Percentiles rank a stretch among this genome's conserved stretches.
Evolutionary conservation across 768 basidiomycete genomes (phyloP).

Genomic region (Lepiota venenata): DNA sequence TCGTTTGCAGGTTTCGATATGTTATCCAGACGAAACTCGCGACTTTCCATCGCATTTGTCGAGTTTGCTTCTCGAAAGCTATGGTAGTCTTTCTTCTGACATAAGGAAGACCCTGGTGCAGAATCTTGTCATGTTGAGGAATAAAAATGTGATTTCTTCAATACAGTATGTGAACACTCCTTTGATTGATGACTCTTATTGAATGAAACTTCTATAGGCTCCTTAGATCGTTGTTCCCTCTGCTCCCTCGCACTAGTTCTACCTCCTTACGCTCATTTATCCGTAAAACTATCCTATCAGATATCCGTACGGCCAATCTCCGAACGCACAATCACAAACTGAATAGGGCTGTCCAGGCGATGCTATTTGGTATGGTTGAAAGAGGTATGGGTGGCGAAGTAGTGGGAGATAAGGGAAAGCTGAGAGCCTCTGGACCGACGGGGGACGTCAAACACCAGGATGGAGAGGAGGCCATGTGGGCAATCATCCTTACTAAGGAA

Average conservation of each 20-base stretch:
- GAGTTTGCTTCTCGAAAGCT: slow-evolving; percentile 73
- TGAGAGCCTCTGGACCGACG: slow-evolving; percentile 38
- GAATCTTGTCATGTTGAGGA: slow-evolving; percentile 89
- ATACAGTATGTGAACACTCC: slow-evolving; percentile 65
- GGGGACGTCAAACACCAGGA: slow-evolving; percentile 37
- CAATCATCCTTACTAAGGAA: slow-evolving; percentile 89
- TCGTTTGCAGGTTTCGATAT: slow-evolving; percentile 68
- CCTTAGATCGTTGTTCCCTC: slow-evolving; percentile 87
- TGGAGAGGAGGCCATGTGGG: slow-evolving; percentile 96
- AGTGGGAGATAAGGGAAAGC: slow-evolving; percentile 79
- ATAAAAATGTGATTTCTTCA: slow-evolving; percentile 89
- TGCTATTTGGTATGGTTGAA: slow-evolving; percentile 96
- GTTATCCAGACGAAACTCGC: slow-evolving; percentile 89
- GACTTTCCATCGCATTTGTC: slow-evolving; percentile 83
- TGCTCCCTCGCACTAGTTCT: slow-evolving; percentile 92
- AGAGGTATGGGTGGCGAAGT: slow-evolving; percentile 84
- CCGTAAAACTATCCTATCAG: slow-evolving; percentile 89
- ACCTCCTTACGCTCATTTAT: slow-evolving; percentile 81
- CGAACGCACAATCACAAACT: slow-evolving; percentile 92
- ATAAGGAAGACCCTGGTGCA: slow-evolving; percentile 83
- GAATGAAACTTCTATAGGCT: slow-evolving; percentile 49
- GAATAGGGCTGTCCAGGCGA: slow-evolving; percentile 92
- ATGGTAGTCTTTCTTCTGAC: slow-evolving; percentile 72
- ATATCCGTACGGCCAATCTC: slow-evolving; percentile 87
- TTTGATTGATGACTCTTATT: not conserved